Evolutionary conservation across 495 filamentous ascomycete genomes (phyloP), one percentile per base, ranked within the genome.

Genomic region (Xylaria bambusicola): DNA sequence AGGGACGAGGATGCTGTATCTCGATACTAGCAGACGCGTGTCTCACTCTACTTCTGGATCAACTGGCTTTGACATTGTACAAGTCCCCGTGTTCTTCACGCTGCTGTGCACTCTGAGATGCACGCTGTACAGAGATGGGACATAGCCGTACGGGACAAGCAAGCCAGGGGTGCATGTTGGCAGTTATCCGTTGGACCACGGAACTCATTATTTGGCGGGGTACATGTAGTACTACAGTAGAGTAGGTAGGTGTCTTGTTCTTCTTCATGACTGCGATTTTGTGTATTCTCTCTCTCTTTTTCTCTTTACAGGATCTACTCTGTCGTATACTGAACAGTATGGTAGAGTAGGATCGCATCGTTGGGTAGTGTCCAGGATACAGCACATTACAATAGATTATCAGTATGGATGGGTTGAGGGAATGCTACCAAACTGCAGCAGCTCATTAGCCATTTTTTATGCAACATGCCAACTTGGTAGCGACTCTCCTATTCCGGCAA

Each of bases 121-220:
- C 49, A 60, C 27, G 48, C 24, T 17, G 36, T 41, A 53, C 17
- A 45, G 44, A 17, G 47, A 52, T 48, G 51, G 57, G 49, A 60
- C 46, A 35, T 29, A 53, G n/a, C 40, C 57, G 66, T 71, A 65
- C 68, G 66, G 66, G 65, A 15, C 6, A 15, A 9, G 3, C 6
- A 60, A 70, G 60, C 62, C 57, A 61, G 62, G 66, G 66, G 53
- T 62, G 59, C 61, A 54, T 64, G 68, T 62, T 60, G 61, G 44
- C n/a, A 33, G 24, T 44, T 51, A 29, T 66, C 65, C 61, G 58
- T 61, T 67, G 56, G 65, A 64, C 61, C 56, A 64, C 60, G 50
- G 49, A 51, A 55, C 65, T 58, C 51, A 62, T 63, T n/a, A n/a
- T n/a, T n/a, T 46, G 59, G 65, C 67, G 66, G 61, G 33, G 54